Conservation (phyloP, 2,329 filamentous ascomycete genomes). For the Macroventuria anomochaeta region DNA sequence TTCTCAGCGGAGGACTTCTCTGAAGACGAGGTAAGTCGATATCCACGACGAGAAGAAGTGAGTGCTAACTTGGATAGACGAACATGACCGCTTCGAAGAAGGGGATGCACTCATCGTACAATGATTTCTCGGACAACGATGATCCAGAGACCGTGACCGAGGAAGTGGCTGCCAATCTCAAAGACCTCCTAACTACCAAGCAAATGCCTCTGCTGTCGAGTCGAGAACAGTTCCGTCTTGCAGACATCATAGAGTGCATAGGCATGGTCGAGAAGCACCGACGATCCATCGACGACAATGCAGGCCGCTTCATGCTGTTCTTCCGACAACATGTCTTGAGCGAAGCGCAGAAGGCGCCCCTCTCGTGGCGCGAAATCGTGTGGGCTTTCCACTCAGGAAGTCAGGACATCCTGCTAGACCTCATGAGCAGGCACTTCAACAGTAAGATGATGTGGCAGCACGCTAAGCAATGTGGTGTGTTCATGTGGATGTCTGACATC, state of each 20-base stretch:
- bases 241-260: slow-evolving; percentile 83
- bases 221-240: slow-evolving; percentile 84
- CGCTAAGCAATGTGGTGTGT: slow-evolving; percentile 85
- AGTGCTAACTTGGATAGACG: slow-evolving; percentile 30
- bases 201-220: slow-evolving; percentile 81
- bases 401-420: slow-evolving; percentile 87
- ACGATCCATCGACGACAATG: slow-evolving; percentile 88
- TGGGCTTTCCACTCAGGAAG: slow-evolving; percentile 86
- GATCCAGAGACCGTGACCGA: slow-evolving; percentile 73
- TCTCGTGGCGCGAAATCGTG: slow-evolving; percentile 77
- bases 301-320: slow-evolving; percentile 84
- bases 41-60: accelerated
- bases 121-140: slow-evolving; percentile 60
- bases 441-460: slow-evolving; percentile 83
- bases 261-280: slow-evolving; percentile 85
- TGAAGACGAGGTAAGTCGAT: slow-evolving; percentile 51
- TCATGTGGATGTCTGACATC: slow-evolving; percentile 89
- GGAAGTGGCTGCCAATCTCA: slow-evolving; percentile 71
- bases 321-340: slow-evolving; percentile 81
- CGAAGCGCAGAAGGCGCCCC: slow-evolving; percentile 65
- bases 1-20: slow-evolving; percentile 58
- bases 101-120: slow-evolving; percentile 59
- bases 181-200: slow-evolving; percentile 76
- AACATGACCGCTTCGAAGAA: slow-evolving; percentile 54
- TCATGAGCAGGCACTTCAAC: slow-evolving; percentile 80